phyloP scores from a whole-genome alignment of 148 eudicot genomes.

The Amaranthus palmeri region DNA sequence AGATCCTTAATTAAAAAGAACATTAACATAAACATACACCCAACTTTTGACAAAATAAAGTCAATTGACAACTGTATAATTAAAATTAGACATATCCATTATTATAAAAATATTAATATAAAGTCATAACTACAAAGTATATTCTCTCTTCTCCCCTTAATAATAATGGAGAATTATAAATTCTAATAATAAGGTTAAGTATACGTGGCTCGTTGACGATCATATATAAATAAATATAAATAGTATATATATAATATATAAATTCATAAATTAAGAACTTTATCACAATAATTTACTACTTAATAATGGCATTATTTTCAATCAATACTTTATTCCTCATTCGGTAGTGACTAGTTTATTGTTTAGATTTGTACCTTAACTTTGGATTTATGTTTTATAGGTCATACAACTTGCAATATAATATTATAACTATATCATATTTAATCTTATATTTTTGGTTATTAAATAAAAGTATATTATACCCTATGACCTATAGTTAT shows the following conservation, averaged over 20 bases:
- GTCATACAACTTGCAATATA: neutral
- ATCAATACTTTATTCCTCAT: conserved; percentile 3
- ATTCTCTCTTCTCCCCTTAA: neutral
- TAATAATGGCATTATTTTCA: neutral
- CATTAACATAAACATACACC: too few species aligned
- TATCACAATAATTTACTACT: neutral
- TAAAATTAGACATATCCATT: too few species aligned
- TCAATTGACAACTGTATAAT: neutral
- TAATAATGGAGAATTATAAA: conserved; percentile 6
- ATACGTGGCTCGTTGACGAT: neutral
- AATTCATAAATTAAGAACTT: neutral
- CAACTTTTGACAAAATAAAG: neutral
- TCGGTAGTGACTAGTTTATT: neutral
- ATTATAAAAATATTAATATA: neutral
- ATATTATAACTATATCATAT: neutral
- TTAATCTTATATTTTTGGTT: too few species aligned
- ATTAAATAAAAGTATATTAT: too few species aligned
- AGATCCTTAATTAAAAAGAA: too few species aligned
- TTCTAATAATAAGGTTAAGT: neutral
- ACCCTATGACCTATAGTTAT: too few species aligned
- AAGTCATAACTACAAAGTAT: neutral
- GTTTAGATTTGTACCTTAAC: conserved; percentile 1
- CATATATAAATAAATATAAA: neutral
- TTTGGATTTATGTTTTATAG: neutral
- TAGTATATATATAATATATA: neutral